Conservation (phyloP, 1,284 basidiomycete species). For the Austroboletus niveus region DNA sequence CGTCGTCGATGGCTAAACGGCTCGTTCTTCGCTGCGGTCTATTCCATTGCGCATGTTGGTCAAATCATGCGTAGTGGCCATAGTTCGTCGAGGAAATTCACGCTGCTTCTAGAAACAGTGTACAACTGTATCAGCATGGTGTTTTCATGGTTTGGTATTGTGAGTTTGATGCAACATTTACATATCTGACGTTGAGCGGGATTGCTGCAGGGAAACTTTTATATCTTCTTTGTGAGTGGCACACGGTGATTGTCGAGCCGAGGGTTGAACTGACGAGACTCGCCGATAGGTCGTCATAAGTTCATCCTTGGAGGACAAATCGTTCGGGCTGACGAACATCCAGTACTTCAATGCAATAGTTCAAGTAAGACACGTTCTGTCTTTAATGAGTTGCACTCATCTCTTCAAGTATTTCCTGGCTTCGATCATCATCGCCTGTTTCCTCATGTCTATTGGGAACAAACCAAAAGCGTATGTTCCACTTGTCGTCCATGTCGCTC, state of each 20-base stretch:
- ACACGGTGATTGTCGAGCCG: not conserved
- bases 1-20: slow-evolving; percentile 91
- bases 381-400: slow-evolving; percentile 4
- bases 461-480: slow-evolving; percentile 77
- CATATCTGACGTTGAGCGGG: not conserved
- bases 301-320: slow-evolving; percentile 77
- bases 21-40: slow-evolving; percentile 93
- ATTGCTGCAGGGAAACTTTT: slow-evolving; percentile 80
- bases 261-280: slow-evolving; percentile 12
- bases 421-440: slow-evolving; percentile 82
- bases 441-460: slow-evolving; percentile 97
- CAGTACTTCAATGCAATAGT: slow-evolving; percentile 76
- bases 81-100: slow-evolving; percentile 70
- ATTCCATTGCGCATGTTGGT: slow-evolving; percentile 78
- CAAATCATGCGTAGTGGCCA: slow-evolving; percentile 89
- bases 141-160: slow-evolving; percentile 92
- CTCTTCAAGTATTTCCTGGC: slow-evolving; percentile 74
- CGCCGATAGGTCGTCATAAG: slow-evolving; percentile 74
- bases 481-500: not conserved
- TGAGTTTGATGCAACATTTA: slow-evolving; percentile 39
- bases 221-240: slow-evolving; percentile 86
- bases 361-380: slow-evolving; percentile 46
- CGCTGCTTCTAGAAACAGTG: slow-evolving; percentile 77
- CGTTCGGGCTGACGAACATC: slow-evolving; percentile 71
- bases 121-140: slow-evolving; percentile 89